phyloP scores from a whole-genome alignment of 2,329 filamentous ascomycete genomes.

The Paecilomyces dactylethromorphus region DNA sequence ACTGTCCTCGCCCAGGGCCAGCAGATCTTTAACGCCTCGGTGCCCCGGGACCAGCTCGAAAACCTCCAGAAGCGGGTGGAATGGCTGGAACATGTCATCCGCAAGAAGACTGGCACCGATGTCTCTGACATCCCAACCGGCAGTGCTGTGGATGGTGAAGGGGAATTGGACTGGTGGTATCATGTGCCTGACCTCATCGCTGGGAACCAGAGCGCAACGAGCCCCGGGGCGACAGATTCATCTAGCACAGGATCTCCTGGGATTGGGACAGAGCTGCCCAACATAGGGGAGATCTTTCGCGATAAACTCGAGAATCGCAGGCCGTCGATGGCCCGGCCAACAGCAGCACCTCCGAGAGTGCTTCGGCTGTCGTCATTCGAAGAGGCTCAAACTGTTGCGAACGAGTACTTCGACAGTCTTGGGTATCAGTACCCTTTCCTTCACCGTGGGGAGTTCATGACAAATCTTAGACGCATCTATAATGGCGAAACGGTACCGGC shows the following conservation, averaged over 20 bases:
- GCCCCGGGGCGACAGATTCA: constrained; percentile 14
- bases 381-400: constrained; percentile 25
- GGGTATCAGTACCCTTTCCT: constrained; percentile 34
- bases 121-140: constrained; percentile 28
- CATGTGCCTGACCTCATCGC: constrained; percentile 31
- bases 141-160: constrained; percentile 24
- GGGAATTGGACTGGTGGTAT: constrained; percentile 31
- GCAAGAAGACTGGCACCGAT: constrained; percentile 25
- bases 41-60: constrained; percentile 33
- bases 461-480: constrained; percentile 27
- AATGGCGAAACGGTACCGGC: constrained; percentile 24
- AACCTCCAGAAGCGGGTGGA: constrained; percentile 32
- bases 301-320: constrained; percentile 32
- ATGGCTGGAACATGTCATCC: constrained; percentile 33
- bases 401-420: constrained; percentile 32
- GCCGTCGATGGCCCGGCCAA: constrained; percentile 25
- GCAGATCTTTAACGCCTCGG: constrained; percentile 29
- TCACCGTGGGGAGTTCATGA: constrained; percentile 26
- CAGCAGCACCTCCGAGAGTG: constrained; percentile 22
- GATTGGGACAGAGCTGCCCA: constrained; percentile 27
- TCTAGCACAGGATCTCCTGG: constrained; percentile 9
- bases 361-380: constrained; percentile 27
- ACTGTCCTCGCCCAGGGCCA: constrained; percentile 32
- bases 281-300: constrained; percentile 34
- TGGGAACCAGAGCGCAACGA: constrained; percentile 15